phyloP scores from a whole-genome alignment of 2,329 filamentous ascomycete species.

The Exutisphaerella laricina region DNA sequence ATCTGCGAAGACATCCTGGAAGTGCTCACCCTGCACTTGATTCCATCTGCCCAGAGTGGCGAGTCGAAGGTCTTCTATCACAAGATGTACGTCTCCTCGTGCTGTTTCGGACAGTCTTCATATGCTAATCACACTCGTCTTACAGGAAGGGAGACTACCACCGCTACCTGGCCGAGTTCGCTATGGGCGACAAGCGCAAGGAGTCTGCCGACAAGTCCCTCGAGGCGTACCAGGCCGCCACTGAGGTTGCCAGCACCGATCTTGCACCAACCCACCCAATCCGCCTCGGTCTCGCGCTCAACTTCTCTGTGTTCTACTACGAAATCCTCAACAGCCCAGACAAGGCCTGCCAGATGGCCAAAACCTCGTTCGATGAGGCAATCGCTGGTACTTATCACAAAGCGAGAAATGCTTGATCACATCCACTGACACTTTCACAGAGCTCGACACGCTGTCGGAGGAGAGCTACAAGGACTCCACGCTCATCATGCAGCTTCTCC shows the following conservation, averaged over 20 bases:
- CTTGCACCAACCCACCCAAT: conserved; percentile 89
- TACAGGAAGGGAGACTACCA: conserved; percentile 98
- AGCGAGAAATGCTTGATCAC: not conserved
- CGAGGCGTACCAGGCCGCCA: conserved; percentile 94
- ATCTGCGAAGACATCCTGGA: conserved; percentile 97
- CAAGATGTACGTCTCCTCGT: conserved; percentile 73
- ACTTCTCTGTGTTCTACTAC: conserved; percentile 99
- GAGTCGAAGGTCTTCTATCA: conserved; percentile 99
- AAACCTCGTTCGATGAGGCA: conserved; percentile 93
- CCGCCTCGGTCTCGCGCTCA: conserved; percentile 83
- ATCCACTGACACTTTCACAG: conserved; percentile 40
- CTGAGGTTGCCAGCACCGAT: conserved; percentile 83
- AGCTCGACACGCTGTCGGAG: conserved; percentile 94
- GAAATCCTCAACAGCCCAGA: conserved; percentile 98
- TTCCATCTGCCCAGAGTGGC: conserved; percentile 87
- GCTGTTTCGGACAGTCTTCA: not conserved
- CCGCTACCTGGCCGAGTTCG: conserved; percentile 97
- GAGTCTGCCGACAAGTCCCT: conserved; percentile 87
- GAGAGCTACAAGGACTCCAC: conserved; percentile 99
- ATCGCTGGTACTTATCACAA: conserved; percentile 63
- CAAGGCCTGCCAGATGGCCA: conserved; percentile 95
- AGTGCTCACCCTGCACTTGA: conserved; percentile 88
- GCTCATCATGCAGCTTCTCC: conserved; percentile 96
- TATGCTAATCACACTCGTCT: conserved; percentile 13
- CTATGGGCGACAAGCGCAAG: conserved; percentile 91